Evolutionary conservation across 2,329 filamentous ascomycete genomes (phyloP).

Genomic region (Monosporascus sp.): DNA sequence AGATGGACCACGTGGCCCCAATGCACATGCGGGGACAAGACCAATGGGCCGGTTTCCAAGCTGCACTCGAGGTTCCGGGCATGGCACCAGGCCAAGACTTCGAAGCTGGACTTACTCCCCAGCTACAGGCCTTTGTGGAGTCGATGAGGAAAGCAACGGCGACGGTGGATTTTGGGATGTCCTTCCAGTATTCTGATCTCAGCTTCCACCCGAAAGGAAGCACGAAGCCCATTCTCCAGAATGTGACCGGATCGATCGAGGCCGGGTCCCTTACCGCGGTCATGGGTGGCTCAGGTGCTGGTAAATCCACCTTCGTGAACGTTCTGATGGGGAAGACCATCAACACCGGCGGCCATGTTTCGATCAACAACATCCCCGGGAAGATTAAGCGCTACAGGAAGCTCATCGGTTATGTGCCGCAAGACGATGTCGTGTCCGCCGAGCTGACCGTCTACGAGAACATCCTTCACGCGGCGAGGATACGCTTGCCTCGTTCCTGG

Average conservation of each 20-base stretch:
- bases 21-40: conserved; percentile 24
- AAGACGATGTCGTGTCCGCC: conserved; percentile 55
- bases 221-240: conserved; percentile 42
- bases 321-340: conserved; percentile 55
- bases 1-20: conserved; percentile 30
- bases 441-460: conserved; percentile 59
- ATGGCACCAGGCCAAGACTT: conserved; percentile 21
- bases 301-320: conserved; percentile 56
- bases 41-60: conserved; percentile 31
- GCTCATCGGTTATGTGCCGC: conserved; percentile 57
- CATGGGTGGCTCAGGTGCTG: conserved; percentile 57
- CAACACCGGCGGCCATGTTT: conserved; percentile 45
- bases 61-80: conserved; percentile 29
- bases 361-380: conserved; percentile 46
- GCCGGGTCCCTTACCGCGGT: conserved; percentile 50
- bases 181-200: conserved; percentile 47
- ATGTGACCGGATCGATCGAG: conserved; percentile 50
- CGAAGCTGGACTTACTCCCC: conserved; percentile 28
- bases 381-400: conserved; percentile 50
- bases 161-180: conserved; percentile 45
- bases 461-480: conserved; percentile 52
- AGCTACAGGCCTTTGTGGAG: conserved; percentile 45
- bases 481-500: conserved; percentile 49
- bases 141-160: conserved; percentile 49
- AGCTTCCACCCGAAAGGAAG: conserved; percentile 42